phyloP scores from a whole-genome alignment of 148 eudicot species.

The Fagopyrum tataricum region DNA sequence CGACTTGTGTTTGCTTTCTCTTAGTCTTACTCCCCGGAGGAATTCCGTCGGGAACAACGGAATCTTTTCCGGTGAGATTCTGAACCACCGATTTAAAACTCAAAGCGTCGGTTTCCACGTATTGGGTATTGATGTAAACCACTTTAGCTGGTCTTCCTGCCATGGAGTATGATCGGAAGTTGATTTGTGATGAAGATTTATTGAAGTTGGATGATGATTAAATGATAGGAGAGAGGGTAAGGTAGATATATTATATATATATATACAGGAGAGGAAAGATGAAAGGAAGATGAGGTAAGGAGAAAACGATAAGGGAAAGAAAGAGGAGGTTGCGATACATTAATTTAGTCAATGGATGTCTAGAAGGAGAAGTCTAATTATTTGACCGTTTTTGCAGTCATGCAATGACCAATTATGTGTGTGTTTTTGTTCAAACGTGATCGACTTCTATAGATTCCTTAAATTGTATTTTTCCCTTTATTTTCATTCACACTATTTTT shows the following conservation, averaged over 20 bases:
- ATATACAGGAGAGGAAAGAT: not conserved
- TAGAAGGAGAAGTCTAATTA: constrained; percentile 2
- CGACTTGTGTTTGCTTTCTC: not conserved
- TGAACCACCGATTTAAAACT: constrained; percentile 84
- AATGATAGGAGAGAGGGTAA: not conserved
- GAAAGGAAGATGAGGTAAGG: constrained; percentile 5
- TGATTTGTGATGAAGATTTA: not conserved
- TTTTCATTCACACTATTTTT: no score
- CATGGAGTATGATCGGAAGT: not conserved
- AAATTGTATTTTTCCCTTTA: no score
- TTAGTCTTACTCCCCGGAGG: not conserved
- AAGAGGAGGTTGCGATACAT: not conserved
- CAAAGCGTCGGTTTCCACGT: constrained; percentile 60
- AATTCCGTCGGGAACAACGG: constrained; percentile 12
- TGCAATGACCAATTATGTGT: not conserved
- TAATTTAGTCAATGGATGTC: not conserved
- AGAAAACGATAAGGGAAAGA: constrained; percentile 8
- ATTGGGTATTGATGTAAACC: constrained; percentile 58
- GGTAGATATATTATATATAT: not conserved
- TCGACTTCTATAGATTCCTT: no score
- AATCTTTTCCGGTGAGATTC: constrained; percentile 63
- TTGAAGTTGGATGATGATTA: not conserved
- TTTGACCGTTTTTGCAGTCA: not conserved
- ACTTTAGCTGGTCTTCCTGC: constrained; percentile 36
- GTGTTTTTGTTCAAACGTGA: no score